Conservation (phyloP, 2,329 filamentous ascomycete species). For the Apiospora hydei region DNA sequence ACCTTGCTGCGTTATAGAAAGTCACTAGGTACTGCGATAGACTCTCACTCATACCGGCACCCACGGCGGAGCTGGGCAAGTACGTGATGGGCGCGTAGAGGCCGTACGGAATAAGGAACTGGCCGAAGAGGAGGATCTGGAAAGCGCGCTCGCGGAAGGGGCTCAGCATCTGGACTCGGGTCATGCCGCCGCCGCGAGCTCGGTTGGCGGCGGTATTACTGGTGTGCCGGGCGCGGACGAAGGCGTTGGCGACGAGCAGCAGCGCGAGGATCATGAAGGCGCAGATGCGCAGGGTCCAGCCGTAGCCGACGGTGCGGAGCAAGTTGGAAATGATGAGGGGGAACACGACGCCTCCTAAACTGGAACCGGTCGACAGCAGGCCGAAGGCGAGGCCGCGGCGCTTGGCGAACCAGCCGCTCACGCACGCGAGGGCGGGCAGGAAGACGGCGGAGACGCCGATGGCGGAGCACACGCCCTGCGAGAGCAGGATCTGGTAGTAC, state of each 20-base stretch:
- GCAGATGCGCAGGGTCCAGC: slow-evolving; percentile 34
- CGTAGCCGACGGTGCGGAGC: slow-evolving; percentile 57
- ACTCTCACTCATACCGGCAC: slow-evolving; percentile 22
- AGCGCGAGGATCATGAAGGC: slow-evolving; percentile 33
- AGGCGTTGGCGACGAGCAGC: slow-evolving; percentile 30
- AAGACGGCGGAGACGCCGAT: slow-evolving; percentile 54
- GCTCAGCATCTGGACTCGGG: neutral
- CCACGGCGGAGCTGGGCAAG: slow-evolving; percentile 23
- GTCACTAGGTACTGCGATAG: slow-evolving; percentile 28
- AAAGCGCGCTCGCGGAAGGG: slow-evolving; percentile 26
- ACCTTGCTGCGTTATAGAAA: slow-evolving; percentile 28
- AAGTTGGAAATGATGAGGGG: slow-evolving; percentile 65
- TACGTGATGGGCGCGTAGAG: slow-evolving; percentile 29
- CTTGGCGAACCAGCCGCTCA: slow-evolving; percentile 60
- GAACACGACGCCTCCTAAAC: slow-evolving; percentile 63
- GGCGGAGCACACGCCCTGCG: slow-evolving; percentile 49
- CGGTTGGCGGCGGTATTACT: neutral
- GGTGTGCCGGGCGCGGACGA: slow-evolving; percentile 21
- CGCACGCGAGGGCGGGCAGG: slow-evolving; percentile 41
- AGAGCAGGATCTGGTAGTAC: slow-evolving; percentile 55
- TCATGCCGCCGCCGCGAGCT: neutral
- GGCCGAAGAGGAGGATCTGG: slow-evolving; percentile 6
- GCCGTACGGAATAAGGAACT: slow-evolving; percentile 27
- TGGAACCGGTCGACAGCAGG: slow-evolving; percentile 60
- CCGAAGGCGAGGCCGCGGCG: slow-evolving; percentile 61